phyloP scores from a whole-genome alignment of 805 yeast species.

The Hanseniaspora hatyaiensis region DNA sequence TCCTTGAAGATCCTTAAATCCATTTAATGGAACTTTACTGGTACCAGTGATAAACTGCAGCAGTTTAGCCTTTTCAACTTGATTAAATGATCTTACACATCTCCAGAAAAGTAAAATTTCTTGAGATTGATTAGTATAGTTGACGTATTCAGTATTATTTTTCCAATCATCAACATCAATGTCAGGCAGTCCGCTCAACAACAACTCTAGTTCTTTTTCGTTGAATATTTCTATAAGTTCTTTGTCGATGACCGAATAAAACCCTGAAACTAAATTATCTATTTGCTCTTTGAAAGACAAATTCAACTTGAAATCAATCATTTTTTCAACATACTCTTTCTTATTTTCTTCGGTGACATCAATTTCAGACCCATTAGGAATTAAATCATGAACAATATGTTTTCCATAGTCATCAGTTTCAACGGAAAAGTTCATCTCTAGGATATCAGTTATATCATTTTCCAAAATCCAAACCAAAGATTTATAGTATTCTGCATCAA shows the following conservation, averaged over 20 bases:
- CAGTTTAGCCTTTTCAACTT: conserved; percentile 85
- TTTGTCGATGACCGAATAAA: conserved; percentile 78
- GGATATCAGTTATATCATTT: conserved; percentile 89
- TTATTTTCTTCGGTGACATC: conserved; percentile 86
- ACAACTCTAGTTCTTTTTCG: conserved; percentile 86
- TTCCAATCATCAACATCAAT: conserved; percentile 96
- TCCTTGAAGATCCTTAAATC: conserved; percentile 82
- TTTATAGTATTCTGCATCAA: conserved; percentile 85
- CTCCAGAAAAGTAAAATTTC: conserved; percentile 98
- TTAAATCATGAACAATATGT: conserved; percentile 68
- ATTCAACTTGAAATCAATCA: conserved; percentile 77
- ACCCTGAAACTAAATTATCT: conserved; percentile 73
- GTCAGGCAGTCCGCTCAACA: conserved; percentile 90
- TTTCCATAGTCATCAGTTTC: conserved; percentile 92
- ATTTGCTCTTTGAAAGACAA: conserved; percentile 78
- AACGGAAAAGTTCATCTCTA: conserved; percentile 86
- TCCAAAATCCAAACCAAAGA: conserved; percentile 92
- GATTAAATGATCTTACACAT: conserved; percentile 86
- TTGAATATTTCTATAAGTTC: conserved; percentile 78
- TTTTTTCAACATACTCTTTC: conserved; percentile 70
- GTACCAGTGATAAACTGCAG: conserved; percentile 96
- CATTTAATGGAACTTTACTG: conserved; percentile 86
- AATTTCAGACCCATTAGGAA: conserved; percentile 69
- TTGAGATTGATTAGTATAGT: conserved; percentile 69
- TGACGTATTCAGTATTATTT: conserved; percentile 65